These are phyloP conservation scores for Dothiorella sarmentorum DNA, from an alignment of 2,329 filamentous ascomycete species.

Conservation along the genomic window DNA sequence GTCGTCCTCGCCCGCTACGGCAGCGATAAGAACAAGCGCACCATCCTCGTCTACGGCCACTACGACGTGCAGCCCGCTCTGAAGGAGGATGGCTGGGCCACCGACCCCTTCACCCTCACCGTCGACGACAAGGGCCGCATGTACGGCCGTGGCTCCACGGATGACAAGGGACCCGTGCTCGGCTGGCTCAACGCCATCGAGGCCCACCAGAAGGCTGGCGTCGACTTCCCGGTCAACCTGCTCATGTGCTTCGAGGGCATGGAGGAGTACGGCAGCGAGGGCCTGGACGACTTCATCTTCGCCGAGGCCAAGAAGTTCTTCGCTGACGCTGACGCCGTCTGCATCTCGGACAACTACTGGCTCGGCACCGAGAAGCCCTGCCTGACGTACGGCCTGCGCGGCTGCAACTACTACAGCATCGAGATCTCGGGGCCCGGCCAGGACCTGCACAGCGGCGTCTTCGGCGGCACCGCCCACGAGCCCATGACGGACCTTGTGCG, in stretches of 20 bases:
- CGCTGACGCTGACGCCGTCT: conserved; percentile 91
- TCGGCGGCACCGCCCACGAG: conserved; percentile 93
- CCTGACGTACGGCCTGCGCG: conserved; percentile 92
- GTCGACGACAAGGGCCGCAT: conserved; percentile 90
- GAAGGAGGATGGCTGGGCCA: conserved; percentile 91
- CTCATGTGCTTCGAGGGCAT: conserved; percentile 99
- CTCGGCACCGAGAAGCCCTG: conserved; percentile 98
- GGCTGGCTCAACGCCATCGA: conserved; percentile 98
- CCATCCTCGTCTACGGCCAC: conserved; percentile 95
- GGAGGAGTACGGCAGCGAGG: conserved; percentile 98
- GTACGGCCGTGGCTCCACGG: conserved; percentile 92
- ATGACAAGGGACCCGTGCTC: conserved; percentile 96
- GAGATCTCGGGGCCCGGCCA: conserved; percentile 87
- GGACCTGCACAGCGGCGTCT: conserved; percentile 95
- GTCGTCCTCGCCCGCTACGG: conserved; percentile 91
- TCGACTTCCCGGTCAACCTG: conserved; percentile 95
- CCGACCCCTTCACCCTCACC: conserved; percentile 85
- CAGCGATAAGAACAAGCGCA: conserved; percentile 86
- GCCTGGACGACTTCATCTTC: conserved; percentile 89
- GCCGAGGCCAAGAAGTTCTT: conserved; percentile 92
- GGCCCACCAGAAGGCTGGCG: conserved; percentile 88
- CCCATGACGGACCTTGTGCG: conserved; percentile 95
- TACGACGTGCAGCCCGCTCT: conserved; percentile 97
- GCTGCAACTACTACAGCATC: conserved; percentile 96
- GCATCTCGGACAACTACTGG: conserved; percentile 99